Conservation (phyloP, 2,329 filamentous ascomycete species). For the Penicillium sumatraense region DNA sequence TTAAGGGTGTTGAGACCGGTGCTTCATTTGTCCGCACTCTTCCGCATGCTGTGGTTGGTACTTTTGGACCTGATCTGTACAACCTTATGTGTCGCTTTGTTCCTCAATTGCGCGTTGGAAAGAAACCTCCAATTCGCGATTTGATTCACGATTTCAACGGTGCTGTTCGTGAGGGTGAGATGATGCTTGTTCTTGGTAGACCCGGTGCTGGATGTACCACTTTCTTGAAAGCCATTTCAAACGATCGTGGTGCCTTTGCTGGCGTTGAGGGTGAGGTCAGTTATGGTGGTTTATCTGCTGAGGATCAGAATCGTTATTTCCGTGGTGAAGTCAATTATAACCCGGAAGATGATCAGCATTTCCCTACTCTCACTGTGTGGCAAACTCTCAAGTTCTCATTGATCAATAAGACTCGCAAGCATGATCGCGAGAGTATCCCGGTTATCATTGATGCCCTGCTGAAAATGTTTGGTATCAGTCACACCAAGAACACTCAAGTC, state of each 20-base stretch:
- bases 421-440: conserved; percentile 66
- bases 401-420: conserved; percentile 74
- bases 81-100: conserved; percentile 61
- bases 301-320: conserved; percentile 70
- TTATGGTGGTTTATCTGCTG: conserved; percentile 72
- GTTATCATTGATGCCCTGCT: conserved; percentile 72
- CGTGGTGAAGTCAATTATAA: conserved; percentile 80
- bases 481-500: conserved; percentile 74
- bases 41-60: conserved; percentile 74
- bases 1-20: conserved; percentile 71
- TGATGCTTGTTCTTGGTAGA: conserved; percentile 73
- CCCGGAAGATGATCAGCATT: conserved; percentile 75
- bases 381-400: conserved; percentile 77
- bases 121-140: conserved; percentile 55
- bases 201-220: conserved; percentile 78
- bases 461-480: conserved; percentile 78
- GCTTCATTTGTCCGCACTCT: conserved; percentile 73
- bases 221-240: conserved; percentile 75
- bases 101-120: conserved; percentile 55
- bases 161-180: conserved; percentile 69
- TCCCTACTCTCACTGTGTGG: conserved; percentile 75
- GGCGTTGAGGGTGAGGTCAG: conserved; percentile 70
- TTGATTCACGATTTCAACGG: conserved; percentile 71
- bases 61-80: conserved; percentile 81
- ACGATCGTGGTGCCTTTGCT: conserved; percentile 69